Percentiles rank a stretch among this genome's conserved stretches.
Conservation (phyloP, 2,329 filamentous ascomycete genomes). For the Annulohypoxylon truncatum region DNA sequence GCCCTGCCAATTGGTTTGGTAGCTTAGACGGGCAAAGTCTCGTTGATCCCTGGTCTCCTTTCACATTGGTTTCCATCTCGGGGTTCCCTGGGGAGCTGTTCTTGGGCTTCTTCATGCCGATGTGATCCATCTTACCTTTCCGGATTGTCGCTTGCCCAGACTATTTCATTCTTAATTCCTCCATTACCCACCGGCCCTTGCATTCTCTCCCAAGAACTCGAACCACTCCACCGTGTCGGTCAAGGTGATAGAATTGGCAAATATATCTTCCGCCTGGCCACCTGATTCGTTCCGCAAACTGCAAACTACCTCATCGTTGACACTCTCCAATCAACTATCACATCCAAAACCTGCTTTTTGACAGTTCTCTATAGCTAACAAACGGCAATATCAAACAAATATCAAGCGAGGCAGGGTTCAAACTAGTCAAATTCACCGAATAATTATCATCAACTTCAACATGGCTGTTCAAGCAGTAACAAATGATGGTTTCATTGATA, state of each 20-base stretch:
- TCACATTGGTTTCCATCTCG: conserved; percentile 3
- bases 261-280: conserved; percentile 19
- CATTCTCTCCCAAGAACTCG: conserved; percentile 10
- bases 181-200: conserved; percentile 8
- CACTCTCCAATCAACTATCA: conserved; percentile 8
- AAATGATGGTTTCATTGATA: conserved; percentile 44
- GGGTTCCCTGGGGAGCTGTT: conserved; percentile 19
- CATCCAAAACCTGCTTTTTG: conserved; percentile 9
- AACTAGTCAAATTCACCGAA: neutral
- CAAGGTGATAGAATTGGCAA: conserved; percentile 10
- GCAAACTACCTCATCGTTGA: conserved; percentile 4
- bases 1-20: conserved; percentile 33
- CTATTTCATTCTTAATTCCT: conserved; percentile 31
- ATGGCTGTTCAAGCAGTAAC: conserved; percentile 43
- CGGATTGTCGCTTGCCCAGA: conserved; percentile 20
- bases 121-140: conserved; percentile 23
- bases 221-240: conserved; percentile 1
- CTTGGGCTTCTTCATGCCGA: conserved; percentile 31
- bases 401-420: conserved; percentile 5
- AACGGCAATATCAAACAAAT: neutral
- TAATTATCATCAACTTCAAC: conserved; percentile 5
- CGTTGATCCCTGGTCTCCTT: conserved; percentile 37
- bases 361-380: conserved; percentile 7
- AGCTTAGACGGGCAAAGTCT: conserved; percentile 31
- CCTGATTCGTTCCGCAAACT: neutral